Base-by-base conservation (phyloP, 148 eudicot genomes). In the Arbutus unedo region DNA sequence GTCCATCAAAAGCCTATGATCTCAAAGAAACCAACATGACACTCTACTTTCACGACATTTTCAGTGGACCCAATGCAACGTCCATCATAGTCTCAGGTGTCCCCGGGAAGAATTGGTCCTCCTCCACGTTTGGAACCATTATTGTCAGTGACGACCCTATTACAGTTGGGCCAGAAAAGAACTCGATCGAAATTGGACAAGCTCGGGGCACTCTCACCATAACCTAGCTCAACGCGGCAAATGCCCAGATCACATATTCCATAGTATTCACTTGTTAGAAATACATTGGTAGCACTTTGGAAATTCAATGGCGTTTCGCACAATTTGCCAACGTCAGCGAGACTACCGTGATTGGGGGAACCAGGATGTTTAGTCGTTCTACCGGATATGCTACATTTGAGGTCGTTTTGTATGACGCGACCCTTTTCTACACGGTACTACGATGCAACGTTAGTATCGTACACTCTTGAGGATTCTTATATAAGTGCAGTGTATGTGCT, bases 11-110 rank as follows among this genome's bases (percentile, higher is more conserved):
- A 25, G 59, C 62, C 11, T 8, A 76, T 31, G 62, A 4, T 31
- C 38, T n/a, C 50, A 57, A 56, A 59, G 81, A 78, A 56, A 78
- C 81, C 81, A 19, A 57, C 25, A 43, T 78, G 81, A 57, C 68
- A 57, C 67, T 78, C 1, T 19, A 57, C 31, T 18, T 78, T 15
- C 70, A 78, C 9, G 70, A 78, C 21, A 1, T 3, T 4, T 57
- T 2, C 16, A 15, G 31, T 0, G 81, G 70, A 3, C 53, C 70
- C 19, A 78, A 78, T 9, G 81, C 81, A 38, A 78, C 53, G 31
- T 6, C 23, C 8, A 9, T 2, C 53, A 43, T 43, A 19, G 3
- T 56, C 19, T 44, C 81, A 4, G 70, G 81, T 31, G 57, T 78
- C 16, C 70, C 81, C 10, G 70, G 81, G 16, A 4, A 19, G 31